Base-by-base conservation (phyloP, 1,284 basidiomycete genomes). In the Austroboletus rostrupii region DNA sequence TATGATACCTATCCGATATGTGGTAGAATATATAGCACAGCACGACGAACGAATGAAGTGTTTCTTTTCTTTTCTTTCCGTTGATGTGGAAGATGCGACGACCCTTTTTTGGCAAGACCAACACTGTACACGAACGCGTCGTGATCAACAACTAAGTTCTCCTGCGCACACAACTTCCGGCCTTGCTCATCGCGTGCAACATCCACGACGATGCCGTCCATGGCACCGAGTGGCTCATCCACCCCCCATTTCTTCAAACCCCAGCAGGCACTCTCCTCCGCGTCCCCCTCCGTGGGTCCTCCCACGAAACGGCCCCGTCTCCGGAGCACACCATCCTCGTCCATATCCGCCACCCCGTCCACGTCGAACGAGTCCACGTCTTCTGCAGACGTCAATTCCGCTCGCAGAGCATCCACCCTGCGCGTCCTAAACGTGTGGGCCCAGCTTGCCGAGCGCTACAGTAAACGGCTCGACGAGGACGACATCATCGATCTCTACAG, bases 401-500 rank as follows among this genome's bases (percentile, higher is more conserved):
- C 78, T 36, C 72, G 83, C 41, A 72, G 78, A 46, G 80, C 76
- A 6, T 82, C 83, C 3, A 72, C 74, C 5, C 66, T 72, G 56
- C 79, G 81, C 6, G 70, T 90, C 33, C 67, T 80, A 29, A 75
- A 79, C 56, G 69, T 78, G 17, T 89, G 87, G 87, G 72, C 77
- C 17, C 72, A 77, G 37, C 75, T 90, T 12, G 85, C 77, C 3
- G 79, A 82, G 40, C 77, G 83, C 38, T 86, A 88, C 61, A 75
- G 76, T 33, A 75, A 78, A 45, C 72, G 74, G 36, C 68, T 88
- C 26, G 85, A 87, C 55, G 81, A 89, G 58, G 87, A 90, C 64
- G 87, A 90, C 60, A 83, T 89, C 44, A 73, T 90, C 32, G 83
- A 90, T 61, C 66, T 90, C 3, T 68, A 71, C 43, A 79, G 79